Percentiles rank a stretch among this genome's conserved stretches.
phyloP scores from a whole-genome alignment of 192 early-diverging fungal species.

The Borealophlyctis nickersoniae region DNA sequence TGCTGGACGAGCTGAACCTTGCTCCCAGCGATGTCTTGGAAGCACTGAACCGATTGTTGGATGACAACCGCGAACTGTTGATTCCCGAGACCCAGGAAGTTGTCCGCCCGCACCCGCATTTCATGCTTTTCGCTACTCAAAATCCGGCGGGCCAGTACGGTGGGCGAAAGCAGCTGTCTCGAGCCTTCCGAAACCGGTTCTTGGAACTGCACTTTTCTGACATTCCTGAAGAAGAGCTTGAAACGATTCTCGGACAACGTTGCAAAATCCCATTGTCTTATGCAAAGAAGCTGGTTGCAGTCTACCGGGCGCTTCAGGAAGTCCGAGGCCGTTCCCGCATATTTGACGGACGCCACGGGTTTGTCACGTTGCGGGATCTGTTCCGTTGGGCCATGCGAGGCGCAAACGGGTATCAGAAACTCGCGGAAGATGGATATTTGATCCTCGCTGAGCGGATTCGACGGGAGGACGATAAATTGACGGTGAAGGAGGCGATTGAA shows the following conservation, averaged over 20 bases:
- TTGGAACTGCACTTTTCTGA: conserved; percentile 96
- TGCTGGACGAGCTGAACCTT: conserved; percentile 97
- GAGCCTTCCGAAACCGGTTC: conserved; percentile 97
- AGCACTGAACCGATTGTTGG: conserved; percentile 92
- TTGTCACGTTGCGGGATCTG: conserved; percentile 93
- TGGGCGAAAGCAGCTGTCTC: conserved; percentile 90
- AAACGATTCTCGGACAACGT: conserved; percentile 80
- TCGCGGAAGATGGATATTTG: conserved; percentile 95
- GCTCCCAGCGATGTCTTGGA: conserved; percentile 98
- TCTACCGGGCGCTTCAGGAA: conserved; percentile 77
- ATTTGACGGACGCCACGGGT: conserved; percentile 91
- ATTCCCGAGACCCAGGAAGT: conserved; percentile 95
- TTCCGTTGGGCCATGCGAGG: conserved; percentile 95
- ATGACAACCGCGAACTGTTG: conserved; percentile 95
- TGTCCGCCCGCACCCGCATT: conserved; percentile 89
- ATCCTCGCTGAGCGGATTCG: conserved; percentile 88
- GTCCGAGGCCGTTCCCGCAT: conserved; percentile 64
- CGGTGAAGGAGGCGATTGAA: conserved; percentile 83
- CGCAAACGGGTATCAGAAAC: conserved; percentile 57
- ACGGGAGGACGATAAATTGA: conserved; percentile 70
- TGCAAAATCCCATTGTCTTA: conserved; percentile 87
- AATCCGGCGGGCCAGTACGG: conserved; percentile 98
- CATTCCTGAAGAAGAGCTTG: conserved; percentile 89
- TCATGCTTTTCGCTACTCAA: conserved; percentile 99
- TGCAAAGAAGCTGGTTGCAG: conserved; percentile 77